Conservation (phyloP, 2,329 filamentous ascomycete species). For the Stagonosporopsis cucurbitacearum region DNA sequence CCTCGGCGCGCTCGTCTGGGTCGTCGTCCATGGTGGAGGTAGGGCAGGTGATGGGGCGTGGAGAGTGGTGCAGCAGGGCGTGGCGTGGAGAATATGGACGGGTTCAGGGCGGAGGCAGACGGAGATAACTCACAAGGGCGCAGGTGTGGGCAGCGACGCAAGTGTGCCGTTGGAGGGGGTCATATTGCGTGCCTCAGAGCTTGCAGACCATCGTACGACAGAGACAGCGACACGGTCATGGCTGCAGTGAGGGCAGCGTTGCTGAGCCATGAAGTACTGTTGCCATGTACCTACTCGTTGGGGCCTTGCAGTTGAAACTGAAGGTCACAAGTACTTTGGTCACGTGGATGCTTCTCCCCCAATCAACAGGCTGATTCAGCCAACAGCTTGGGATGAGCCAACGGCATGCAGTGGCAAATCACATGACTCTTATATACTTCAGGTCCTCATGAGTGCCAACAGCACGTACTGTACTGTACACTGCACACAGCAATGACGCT, state of each 20-base stretch:
- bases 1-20: constrained; percentile 64
- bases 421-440: too few relatives aligned
- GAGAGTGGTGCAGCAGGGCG: background rate
- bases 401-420: too few relatives aligned
- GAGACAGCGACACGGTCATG: background rate
- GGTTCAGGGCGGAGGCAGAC: background rate
- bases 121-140: constrained; percentile 29
- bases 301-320: too few relatives aligned
- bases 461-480: too few relatives aligned
- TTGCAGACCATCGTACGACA: background rate
- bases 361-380: too few relatives aligned
- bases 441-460: too few relatives aligned
- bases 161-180: constrained; percentile 20
- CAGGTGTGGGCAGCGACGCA: background rate
- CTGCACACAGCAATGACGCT: too few relatives aligned
- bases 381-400: too few relatives aligned
- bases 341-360: too few relatives aligned
- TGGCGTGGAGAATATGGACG: constrained; percentile 7
- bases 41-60: background rate
- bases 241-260: background rate
- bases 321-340: too few relatives aligned
- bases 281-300: too few relatives aligned
- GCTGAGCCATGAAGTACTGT: too few relatives aligned
- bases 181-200: constrained; percentile 17
- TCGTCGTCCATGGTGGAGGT: constrained; percentile 46